Evolutionary conservation across 495 filamentous ascomycete species (phyloP).

Genomic region (Trichoderma orchidacearum): DNA sequence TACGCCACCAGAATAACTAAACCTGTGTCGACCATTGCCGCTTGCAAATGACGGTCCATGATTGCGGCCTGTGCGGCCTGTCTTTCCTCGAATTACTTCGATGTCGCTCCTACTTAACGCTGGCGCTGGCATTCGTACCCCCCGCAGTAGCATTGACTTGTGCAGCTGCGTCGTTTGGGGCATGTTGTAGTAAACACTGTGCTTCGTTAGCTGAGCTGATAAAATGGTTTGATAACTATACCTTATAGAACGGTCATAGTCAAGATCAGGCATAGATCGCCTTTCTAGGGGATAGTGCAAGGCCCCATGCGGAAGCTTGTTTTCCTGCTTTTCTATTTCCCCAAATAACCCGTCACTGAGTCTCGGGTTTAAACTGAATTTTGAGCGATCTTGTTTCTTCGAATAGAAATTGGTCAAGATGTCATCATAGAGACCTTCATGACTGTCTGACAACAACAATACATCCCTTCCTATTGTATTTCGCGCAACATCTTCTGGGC

Average conservation of each 20-base stretch:
- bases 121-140: constrained; percentile 55
- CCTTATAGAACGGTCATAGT: constrained; percentile 75
- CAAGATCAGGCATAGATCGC: constrained; percentile 57
- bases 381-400: constrained; percentile 56
- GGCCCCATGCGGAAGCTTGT: constrained; percentile 60
- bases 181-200: constrained; percentile 72
- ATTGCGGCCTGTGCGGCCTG: constrained; percentile 42
- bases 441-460: constrained; percentile 67
- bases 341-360: constrained; percentile 69
- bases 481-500: constrained; percentile 59
- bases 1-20: background rate
- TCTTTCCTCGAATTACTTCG: constrained; percentile 47
- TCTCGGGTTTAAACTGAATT: constrained; percentile 56
- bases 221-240: constrained; percentile 24
- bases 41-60: constrained; percentile 14
- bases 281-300: constrained; percentile 45
- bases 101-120: constrained; percentile 64
- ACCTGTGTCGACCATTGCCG: background rate
- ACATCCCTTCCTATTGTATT: constrained; percentile 74
- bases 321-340: constrained; percentile 65
- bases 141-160: constrained; percentile 88
- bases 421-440: constrained; percentile 65
- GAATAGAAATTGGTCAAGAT: constrained; percentile 76
- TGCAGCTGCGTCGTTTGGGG: constrained; percentile 57
- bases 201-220: constrained; percentile 5